Conservation (phyloP, 2,329 filamentous ascomycete species). For the Hypomyces rosellus region DNA sequence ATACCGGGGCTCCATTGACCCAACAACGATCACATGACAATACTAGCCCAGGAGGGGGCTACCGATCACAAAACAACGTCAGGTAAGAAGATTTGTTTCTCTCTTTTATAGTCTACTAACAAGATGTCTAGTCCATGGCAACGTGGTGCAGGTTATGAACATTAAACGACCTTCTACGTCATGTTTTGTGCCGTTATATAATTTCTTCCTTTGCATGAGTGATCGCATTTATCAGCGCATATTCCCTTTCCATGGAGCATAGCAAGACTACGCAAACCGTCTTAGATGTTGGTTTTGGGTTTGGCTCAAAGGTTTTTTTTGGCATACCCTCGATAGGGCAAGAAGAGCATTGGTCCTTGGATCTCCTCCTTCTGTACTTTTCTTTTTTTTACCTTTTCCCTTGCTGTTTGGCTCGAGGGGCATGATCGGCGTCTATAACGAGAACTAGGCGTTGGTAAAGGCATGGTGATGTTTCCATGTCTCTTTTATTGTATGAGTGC, state of each 20-base stretch:
- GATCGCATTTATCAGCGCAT: constrained; percentile 1
- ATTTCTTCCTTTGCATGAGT: background rate
- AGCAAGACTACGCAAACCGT: background rate
- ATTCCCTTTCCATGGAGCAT: background rate
- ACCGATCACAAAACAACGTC: constrained; percentile 32
- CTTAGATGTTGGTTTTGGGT: background rate
- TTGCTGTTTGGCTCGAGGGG: background rate
- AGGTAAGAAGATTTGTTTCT: constrained; percentile 24
- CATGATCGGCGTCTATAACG: background rate
- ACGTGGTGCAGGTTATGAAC: constrained; percentile 39
- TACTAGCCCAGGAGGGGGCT: constrained; percentile 27
- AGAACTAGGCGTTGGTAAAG: background rate
- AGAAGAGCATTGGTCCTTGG: background rate
- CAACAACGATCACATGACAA: constrained; percentile 28
- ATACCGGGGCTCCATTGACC: constrained; percentile 11
- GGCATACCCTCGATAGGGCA: background rate
- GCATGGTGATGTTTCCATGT: background rate
- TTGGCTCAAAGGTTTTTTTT: background rate
- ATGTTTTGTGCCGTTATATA: background rate
- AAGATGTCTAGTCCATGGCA: constrained; percentile 36
- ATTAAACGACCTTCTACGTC: constrained; percentile 12
- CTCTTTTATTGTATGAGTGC: background rate
- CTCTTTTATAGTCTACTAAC: constrained; percentile 11
- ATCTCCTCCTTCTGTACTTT: background rate
- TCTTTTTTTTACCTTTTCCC: background rate